Evolutionary conservation across 2,329 filamentous ascomycete species (phyloP).

Genomic region (Sarocladiaceae sp.): DNA sequence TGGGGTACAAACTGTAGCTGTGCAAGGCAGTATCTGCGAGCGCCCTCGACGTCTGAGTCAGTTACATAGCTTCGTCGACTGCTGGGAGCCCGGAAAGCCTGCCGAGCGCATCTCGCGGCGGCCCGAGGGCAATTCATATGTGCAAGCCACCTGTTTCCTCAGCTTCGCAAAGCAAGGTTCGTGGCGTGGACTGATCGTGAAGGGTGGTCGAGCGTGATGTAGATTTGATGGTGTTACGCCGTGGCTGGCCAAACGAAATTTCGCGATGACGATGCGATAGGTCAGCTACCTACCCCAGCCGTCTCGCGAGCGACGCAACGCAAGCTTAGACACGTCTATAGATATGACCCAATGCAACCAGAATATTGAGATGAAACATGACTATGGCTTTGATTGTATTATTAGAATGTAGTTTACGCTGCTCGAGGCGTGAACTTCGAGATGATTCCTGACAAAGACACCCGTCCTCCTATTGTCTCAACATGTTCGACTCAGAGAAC

Average conservation of each 20-base stretch:
- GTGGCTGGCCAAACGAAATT: neutral
- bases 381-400: too few relatives aligned
- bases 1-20: conserved; percentile 39
- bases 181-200: too few relatives aligned
- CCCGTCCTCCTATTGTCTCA: too few relatives aligned
- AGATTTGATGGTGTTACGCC: neutral
- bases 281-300: too few relatives aligned
- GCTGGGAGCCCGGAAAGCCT: neutral
- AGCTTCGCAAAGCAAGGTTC: neutral
- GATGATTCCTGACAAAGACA: too few relatives aligned
- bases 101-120: neutral
- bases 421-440: too few relatives aligned
- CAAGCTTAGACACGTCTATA: too few relatives aligned
- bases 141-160: conserved; percentile 9
- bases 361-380: too few relatives aligned
- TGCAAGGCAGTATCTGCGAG: conserved; percentile 46
- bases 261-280: conserved; percentile 1
- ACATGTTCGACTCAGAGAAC: too few relatives aligned
- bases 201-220: neutral
- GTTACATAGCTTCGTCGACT: conserved; percentile 38
- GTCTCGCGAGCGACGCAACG: too few relatives aligned
- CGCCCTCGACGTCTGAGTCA: conserved; percentile 45
- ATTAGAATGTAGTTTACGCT: too few relatives aligned
- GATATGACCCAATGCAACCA: too few relatives aligned
- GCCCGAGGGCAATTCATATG: conserved; percentile 32